These are phyloP conservation scores for Mycena olivaceomarginata DNA, from an alignment of 768 basidiomycete species.

Conservation along the genomic window DNA sequence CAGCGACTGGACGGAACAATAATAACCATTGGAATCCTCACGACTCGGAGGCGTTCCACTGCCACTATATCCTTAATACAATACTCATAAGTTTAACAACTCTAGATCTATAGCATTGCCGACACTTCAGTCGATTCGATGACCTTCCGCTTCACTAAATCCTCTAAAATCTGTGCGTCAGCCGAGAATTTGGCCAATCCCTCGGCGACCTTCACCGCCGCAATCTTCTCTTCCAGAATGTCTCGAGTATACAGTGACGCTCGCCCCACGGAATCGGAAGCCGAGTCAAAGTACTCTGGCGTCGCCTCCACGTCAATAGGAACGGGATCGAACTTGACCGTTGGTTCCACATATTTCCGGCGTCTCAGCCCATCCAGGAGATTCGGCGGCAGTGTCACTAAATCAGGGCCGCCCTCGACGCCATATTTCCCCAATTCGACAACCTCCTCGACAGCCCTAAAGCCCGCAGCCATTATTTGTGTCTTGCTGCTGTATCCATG, in stretches of 20 bases:
- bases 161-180: slow-evolving; percentile 56
- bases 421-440: slow-evolving; percentile 54
- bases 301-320: background rate
- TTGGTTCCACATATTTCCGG: slow-evolving; percentile 8
- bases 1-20: too few relatives aligned
- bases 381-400: slow-evolving; percentile 59
- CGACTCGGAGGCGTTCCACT: too few relatives aligned
- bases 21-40: too few relatives aligned
- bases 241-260: slow-evolving; percentile 48
- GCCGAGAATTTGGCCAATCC: slow-evolving; percentile 58
- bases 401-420: slow-evolving; percentile 51
- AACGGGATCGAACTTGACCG: slow-evolving; percentile 18
- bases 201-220: slow-evolving; percentile 59
- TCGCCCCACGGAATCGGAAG: slow-evolving; percentile 33
- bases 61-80: background rate
- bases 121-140: slow-evolving; percentile 21
- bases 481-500: slow-evolving; percentile 48
- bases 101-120: slow-evolving; percentile 29
- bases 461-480: slow-evolving; percentile 60
- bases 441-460: slow-evolving; percentile 56
- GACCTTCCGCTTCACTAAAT: slow-evolving; percentile 43
- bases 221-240: slow-evolving; percentile 51
- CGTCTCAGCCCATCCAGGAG: slow-evolving; percentile 53
- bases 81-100: slow-evolving; percentile 9
- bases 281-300: slow-evolving; percentile 22